phyloP scores from a whole-genome alignment of 441 rosid genomes.

The Corymbia citriodora region DNA sequence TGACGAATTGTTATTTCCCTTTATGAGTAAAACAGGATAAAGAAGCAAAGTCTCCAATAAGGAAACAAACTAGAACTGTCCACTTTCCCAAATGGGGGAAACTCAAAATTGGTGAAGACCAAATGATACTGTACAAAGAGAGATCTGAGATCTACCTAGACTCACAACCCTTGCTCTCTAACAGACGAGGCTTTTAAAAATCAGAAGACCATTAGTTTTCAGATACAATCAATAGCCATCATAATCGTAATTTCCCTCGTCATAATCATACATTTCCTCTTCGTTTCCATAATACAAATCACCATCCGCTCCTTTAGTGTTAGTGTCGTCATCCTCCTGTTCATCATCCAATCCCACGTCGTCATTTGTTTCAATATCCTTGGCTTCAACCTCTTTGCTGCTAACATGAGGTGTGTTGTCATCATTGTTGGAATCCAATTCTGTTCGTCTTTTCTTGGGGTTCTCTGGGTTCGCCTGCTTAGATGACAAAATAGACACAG shows the following conservation, averaged over 20 bases:
- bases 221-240: conserved; percentile 12
- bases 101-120: neutral
- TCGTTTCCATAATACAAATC: conserved; percentile 5
- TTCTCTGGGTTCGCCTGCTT: conserved; percentile 21
- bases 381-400: conserved; percentile 2
- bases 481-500: neutral
- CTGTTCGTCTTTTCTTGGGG: conserved; percentile 28
- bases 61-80: neutral
- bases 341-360: conserved; percentile 6
- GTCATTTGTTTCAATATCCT: neutral
- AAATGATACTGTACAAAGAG: neutral
- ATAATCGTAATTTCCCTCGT: conserved; percentile 9
- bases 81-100: neutral
- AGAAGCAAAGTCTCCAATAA: neutral
- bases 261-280: conserved; percentile 18
- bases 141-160: neutral
- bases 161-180: neutral
- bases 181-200: neutral
- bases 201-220: neutral
- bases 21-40: neutral
- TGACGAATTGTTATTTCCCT: neutral
- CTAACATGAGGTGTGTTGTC: conserved; percentile 3
- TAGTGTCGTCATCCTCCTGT: conserved; percentile 1
- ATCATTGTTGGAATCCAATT: conserved; percentile 11
- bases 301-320: conserved; percentile 9